Evolutionary conservation across 768 basidiomycete species (phyloP).

Genomic region (Pleurotus tuber-regium): DNA sequence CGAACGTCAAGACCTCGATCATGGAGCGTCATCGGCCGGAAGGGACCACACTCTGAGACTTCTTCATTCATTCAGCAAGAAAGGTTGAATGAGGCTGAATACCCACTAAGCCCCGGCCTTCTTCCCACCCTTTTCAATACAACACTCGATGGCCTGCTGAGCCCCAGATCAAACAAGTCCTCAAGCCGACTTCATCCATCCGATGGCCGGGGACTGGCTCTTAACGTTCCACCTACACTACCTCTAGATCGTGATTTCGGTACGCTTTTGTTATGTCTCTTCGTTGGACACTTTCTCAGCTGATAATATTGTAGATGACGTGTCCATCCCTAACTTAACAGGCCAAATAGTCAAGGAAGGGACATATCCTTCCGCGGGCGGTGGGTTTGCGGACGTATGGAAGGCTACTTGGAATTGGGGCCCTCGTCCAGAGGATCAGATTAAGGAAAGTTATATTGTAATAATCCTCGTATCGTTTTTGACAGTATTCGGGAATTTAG

Average conservation of each 20-base stretch:
- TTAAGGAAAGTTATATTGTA: constrained; percentile 15
- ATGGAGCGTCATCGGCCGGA: constrained; percentile 39
- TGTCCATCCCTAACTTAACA: constrained; percentile 27
- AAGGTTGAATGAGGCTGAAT: constrained; percentile 19
- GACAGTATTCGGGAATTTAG: not conserved
- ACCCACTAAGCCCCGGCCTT: constrained; percentile 32
- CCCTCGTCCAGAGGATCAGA: constrained; percentile 13
- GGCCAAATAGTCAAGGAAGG: constrained; percentile 28
- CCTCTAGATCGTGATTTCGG: not conserved
- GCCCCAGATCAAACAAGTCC: constrained; percentile 2
- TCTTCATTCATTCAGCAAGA: constrained; percentile 32
- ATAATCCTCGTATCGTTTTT: constrained; percentile 6
- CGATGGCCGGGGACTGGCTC: too few species aligned
- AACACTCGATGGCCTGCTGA: constrained; percentile 15
- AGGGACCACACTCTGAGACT: constrained; percentile 34
- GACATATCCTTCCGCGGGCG: constrained; percentile 34
- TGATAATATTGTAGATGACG: constrained; percentile 8
- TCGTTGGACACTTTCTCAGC: too few species aligned
- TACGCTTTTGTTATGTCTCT: too few species aligned
- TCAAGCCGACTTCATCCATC: constrained; percentile 5
- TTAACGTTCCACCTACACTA: constrained; percentile 4
- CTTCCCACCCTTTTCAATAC: constrained; percentile 32
- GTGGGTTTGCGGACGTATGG: constrained; percentile 45
- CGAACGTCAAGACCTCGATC: constrained; percentile 26
- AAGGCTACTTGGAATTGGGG: constrained; percentile 32